Evolutionary conservation across 2,329 filamentous ascomycete genomes (phyloP), one percentile per base, ranked within the genome.

Genomic region (Pseudonectria buxi): DNA sequence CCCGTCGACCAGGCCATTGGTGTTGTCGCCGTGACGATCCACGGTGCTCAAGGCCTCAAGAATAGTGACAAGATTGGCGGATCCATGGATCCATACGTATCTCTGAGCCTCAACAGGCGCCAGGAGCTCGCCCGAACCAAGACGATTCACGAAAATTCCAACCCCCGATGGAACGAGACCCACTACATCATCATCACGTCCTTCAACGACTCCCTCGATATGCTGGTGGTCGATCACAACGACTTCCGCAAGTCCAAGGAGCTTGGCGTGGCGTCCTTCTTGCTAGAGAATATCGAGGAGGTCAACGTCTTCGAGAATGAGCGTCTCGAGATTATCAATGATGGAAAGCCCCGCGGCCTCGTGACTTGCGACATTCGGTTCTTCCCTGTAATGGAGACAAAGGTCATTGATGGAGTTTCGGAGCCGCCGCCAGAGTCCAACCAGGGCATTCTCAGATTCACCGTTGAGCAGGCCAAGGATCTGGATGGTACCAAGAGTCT

Each of bases 241-340:
- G 92, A 95, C 39, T 85, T 85, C 61, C 81, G 92, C 47, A 98
- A 96, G 65, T 89, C 95, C 65, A 95, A 95, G 67, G 87, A 95
- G 59, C 75, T 98, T 31, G 92, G 90, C 35, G 74, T 80, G 14
- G 87, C 88, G 1, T 88, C 83, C 0, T 98, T 98, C 58, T 69
- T 79, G 6, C 69, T 98, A 24, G 89, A 96, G 47, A 76, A 82
- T 43, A 65, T 98, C 0, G 85, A 95, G 58, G 75, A 83, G 34
- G 67, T 88, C 14, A 65, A 76, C 14, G 83, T 87, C 33, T 78
- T 87, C 45, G 89, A 95, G 56, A 94, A 94, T 51, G 70, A 94
- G 52, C 78, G 82, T 7, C 67, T 98, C 3, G 90, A 95, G 53
- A 77, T 98, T 35, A 76, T 86, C 54, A 77, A 81, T 16, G 88